Base-by-base conservation (phyloP, 192 early-diverging fungal genomes). In the Rhizophagus prolifer region DNA sequence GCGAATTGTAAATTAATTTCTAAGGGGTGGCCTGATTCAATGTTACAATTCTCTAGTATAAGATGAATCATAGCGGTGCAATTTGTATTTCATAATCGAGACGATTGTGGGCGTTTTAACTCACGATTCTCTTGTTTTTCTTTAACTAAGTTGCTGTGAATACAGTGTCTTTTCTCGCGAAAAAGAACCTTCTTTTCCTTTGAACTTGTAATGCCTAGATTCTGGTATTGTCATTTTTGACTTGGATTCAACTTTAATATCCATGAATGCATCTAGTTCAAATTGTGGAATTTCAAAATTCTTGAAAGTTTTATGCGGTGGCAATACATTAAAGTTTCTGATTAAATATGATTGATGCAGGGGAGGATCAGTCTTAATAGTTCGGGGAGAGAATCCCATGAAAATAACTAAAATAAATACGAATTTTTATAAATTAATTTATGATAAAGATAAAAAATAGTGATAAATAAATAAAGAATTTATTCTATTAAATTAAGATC, bases 1-100 rank as follows among this genome's bases (percentile, higher is more conserved):
- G 21, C 59, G n/a, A 72, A 72, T 26, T 6, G 1, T 21, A 72
- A 30, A 16, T 72, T 72, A 21, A 72, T 30, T 72, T 72, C 70
- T 4, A 72, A 13, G 1, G 54, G 25, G 59, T 58, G 50, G 0
- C 54, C 59, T 2, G 34, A 41, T 59, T 16, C 30, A 59, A 72
- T 5, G n/a, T 9, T 21, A 10, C 12, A 41, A 30, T 21, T 5
- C 5, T 59, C 30, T 25, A 72, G 10, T 14, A 3, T 3, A 72
- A 72, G n/a, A 13, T 72, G 46, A 59, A 72, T 72, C 4, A 14
- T 72, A 13, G 50, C 26, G 23, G 10, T 72, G 13, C 54, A 72
- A 58, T 34, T 3, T 30, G 25, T 72, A 59, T 72, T 59, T 6
- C 28, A 4, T 58, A 21, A 7, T 7, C 54, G 16, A 34, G 70